Evolutionary conservation across 148 eudicot genomes (phyloP).

Genomic region (Limonium bicolor): DNA sequence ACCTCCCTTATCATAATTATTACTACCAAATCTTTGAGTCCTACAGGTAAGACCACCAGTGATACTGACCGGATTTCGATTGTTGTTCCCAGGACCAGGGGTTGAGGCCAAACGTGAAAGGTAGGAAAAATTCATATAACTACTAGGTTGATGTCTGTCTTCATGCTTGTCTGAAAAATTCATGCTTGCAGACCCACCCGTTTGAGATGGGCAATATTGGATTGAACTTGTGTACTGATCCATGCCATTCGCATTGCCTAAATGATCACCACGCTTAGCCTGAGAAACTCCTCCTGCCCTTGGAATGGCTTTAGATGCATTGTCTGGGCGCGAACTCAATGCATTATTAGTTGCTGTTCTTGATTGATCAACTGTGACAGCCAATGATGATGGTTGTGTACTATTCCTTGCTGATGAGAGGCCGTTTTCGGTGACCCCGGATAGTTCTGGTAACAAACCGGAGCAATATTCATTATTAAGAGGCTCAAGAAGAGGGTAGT

Average conservation of each 20-base stretch:
- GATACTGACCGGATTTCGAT: conserved; percentile 4
- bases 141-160: conserved; percentile 24
- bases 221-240: too few species aligned
- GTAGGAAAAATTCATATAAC: conserved; percentile 46
- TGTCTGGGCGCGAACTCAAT: conserved; percentile 10
- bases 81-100: conserved; percentile 27
- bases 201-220: conserved; percentile 21
- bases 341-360: conserved; percentile 12
- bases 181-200: conserved; percentile 12
- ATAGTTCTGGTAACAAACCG: conserved; percentile 54
- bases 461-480: conserved; percentile 39
- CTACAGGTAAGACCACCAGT: conserved; percentile 11
- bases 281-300: too few species aligned
- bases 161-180: conserved; percentile 29
- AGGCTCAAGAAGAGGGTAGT: conserved; percentile 31
- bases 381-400: conserved; percentile 7
- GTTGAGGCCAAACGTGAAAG: conserved; percentile 47
- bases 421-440: conserved; percentile 43
- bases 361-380: conserved; percentile 12
- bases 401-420: conserved; percentile 19
- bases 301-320: conserved; percentile 19
- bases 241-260: too few species aligned
- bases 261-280: too few species aligned
- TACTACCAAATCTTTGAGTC: conserved; percentile 14
- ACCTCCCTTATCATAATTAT: conserved; percentile 17